A percentile compares a stretch with the other conserved stretches of the same genome.
Conservation (phyloP, 73 alveolate species). For the Halteria grandinella region DNA sequence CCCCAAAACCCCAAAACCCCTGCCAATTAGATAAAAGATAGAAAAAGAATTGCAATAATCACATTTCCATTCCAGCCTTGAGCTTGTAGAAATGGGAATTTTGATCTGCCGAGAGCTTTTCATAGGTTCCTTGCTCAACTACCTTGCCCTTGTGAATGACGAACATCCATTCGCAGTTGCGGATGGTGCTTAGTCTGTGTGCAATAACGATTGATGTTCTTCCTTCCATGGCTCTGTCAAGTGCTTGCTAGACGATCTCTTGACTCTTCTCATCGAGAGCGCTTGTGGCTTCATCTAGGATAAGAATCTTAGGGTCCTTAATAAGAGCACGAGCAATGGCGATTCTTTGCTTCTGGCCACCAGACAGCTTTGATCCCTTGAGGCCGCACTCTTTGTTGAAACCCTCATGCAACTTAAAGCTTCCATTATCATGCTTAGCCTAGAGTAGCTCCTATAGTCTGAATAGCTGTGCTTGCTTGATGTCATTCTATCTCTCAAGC, state of each 20-base stretch:
- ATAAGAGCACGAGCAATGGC: constrained; percentile 81
- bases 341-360: constrained; percentile 78
- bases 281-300: constrained; percentile 84
- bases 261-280: constrained; percentile 79
- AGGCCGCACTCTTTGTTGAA: constrained; percentile 52
- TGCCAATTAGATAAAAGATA: too few relatives aligned
- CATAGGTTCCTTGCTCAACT: constrained; percentile 61
- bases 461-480: too few relatives aligned
- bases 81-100: too few relatives aligned
- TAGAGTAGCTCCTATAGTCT: too few relatives aligned
- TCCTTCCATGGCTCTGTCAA: constrained; percentile 72
- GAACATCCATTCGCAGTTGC: constrained; percentile 57
- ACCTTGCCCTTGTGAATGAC: constrained; percentile 56
- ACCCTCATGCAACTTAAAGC: constrained; percentile 34
- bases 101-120: too few relatives aligned
- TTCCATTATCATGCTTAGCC: too few relatives aligned
- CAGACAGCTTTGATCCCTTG: constrained; percentile 72
- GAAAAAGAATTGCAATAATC: too few relatives aligned
- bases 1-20: too few relatives aligned
- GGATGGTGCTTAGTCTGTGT: constrained; percentile 77
- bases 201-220: constrained; percentile 80
- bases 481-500: too few relatives aligned
- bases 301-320: constrained; percentile 62
- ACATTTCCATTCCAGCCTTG: too few relatives aligned
- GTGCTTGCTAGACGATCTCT: constrained; percentile 60